Percentiles rank a stretch among this genome's conserved stretches.
Conservation (phyloP, 208 protist species). For the Histomonas meleagridis region DNA sequence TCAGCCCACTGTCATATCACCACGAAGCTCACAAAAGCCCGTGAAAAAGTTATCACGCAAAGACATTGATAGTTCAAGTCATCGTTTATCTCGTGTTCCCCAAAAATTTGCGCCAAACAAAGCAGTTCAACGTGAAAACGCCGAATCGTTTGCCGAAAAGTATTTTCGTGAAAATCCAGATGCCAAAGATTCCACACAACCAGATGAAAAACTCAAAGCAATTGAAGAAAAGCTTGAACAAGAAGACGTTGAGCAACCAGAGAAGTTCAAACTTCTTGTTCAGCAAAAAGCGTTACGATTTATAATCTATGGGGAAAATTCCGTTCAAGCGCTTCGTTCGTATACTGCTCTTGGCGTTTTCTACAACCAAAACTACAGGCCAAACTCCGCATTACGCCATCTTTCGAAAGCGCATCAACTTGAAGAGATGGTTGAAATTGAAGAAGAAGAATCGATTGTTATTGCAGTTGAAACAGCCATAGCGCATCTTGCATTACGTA, state of each 20-base stretch:
- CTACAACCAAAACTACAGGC: background rate
- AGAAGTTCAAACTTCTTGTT: background rate
- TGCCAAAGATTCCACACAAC: background rate
- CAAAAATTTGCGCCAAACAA: background rate
- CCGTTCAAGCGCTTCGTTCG: background rate
- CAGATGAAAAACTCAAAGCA: constrained; percentile 5
- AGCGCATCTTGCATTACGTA: background rate
- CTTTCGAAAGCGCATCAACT: background rate
- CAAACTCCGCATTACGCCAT: background rate
- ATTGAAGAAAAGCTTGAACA: background rate
- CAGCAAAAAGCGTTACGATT: background rate
- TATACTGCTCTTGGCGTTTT: background rate
- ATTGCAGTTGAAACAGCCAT: background rate
- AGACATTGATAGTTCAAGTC: background rate
- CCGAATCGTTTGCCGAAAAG: background rate
- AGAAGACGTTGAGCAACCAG: background rate
- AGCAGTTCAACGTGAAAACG: background rate
- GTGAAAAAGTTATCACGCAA: background rate
- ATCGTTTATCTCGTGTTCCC: constrained; percentile 19
- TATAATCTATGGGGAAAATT: background rate
- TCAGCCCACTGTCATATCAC: no score
- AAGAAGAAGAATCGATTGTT: background rate
- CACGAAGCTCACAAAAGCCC: no score
- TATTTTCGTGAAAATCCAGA: background rate
- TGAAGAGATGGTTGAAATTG: background rate